phyloP scores from a whole-genome alignment of 768 basidiomycete species.

The Leucogyrophana mollusca region DNA sequence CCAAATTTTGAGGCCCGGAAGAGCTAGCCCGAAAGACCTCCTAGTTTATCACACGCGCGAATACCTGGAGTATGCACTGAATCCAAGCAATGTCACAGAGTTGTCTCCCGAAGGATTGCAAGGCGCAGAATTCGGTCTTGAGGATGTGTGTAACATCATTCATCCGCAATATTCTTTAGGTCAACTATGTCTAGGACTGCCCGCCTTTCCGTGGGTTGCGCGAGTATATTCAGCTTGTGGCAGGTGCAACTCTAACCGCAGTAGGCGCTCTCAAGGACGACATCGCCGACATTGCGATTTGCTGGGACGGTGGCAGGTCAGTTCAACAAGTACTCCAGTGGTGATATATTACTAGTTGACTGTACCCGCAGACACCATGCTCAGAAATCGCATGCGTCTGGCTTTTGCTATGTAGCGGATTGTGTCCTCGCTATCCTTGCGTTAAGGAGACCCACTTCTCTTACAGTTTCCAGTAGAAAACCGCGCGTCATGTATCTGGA shows the following conservation, averaged over 20 bases:
- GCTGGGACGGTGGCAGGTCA: slow-evolving; percentile 90
- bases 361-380: slow-evolving; percentile 76
- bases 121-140: slow-evolving; percentile 51
- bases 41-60: slow-evolving; percentile 66
- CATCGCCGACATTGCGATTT: slow-evolving; percentile 62
- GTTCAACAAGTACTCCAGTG: slow-evolving; percentile 8
- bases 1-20: slow-evolving; percentile 49
- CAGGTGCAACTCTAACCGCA: slow-evolving; percentile 77
- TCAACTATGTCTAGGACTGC: slow-evolving; percentile 60
- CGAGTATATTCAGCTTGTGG: slow-evolving; percentile 69
- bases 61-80: slow-evolving; percentile 62
- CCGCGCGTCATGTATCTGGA: slow-evolving; percentile 87
- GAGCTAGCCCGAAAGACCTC: slow-evolving; percentile 59
- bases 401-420: slow-evolving; percentile 95
- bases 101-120: slow-evolving; percentile 12
- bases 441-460: slow-evolving; percentile 45
- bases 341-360: background rate
- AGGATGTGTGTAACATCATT: slow-evolving; percentile 43
- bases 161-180: background rate
- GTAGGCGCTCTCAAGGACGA: slow-evolving; percentile 54
- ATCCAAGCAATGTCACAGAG: slow-evolving; percentile 27
- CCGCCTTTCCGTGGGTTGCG: slow-evolving; percentile 70
- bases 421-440: slow-evolving; percentile 78
- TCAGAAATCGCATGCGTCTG: slow-evolving; percentile 71
- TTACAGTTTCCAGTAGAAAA: slow-evolving; percentile 28